phyloP scores from a whole-genome alignment of 768 basidiomycete genomes.

The Boletus insuetus region DNA sequence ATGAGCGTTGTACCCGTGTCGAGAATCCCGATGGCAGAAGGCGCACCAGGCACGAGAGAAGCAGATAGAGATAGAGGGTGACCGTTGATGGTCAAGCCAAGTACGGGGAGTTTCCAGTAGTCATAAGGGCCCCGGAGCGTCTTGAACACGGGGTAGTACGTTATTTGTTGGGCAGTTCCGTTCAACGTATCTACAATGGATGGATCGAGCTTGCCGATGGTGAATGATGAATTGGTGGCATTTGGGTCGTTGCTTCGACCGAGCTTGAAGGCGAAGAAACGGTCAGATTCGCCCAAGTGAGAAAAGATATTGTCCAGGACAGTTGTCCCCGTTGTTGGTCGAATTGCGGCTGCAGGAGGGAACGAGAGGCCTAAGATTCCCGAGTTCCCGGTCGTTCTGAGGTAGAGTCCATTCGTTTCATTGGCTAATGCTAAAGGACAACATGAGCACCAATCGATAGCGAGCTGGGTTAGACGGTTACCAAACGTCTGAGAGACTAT shows the following conservation, averaged over 20 bases:
- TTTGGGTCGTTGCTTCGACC: constrained; percentile 32
- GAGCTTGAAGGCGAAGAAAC: constrained; percentile 53
- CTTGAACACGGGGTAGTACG: constrained; percentile 40
- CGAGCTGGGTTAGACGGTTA: constrained; percentile 8
- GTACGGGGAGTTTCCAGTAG: constrained; percentile 58
- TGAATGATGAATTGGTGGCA: constrained; percentile 42
- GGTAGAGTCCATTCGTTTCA: constrained; percentile 40
- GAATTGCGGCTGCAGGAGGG: constrained; percentile 45
- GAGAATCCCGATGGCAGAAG: constrained; percentile 51
- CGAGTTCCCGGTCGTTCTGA: constrained; percentile 47
- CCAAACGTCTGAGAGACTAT: constrained; percentile 50
- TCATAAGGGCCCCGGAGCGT: constrained; percentile 39
- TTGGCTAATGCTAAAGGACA: constrained; percentile 42
- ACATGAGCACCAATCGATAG: not conserved
- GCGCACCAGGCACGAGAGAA: constrained; percentile 43
- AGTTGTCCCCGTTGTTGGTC: constrained; percentile 40
- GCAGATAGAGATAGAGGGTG: constrained; percentile 39
- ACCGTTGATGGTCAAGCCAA: constrained; percentile 43
- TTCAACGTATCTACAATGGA: constrained; percentile 20
- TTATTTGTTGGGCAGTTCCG: constrained; percentile 32
- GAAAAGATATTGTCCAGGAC: constrained; percentile 49
- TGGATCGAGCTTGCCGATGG: constrained; percentile 49
- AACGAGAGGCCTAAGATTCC: constrained; percentile 58
- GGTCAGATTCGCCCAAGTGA: constrained; percentile 36
- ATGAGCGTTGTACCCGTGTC: constrained; percentile 63